Percentiles rank a stretch among this genome's conserved stretches.
Conservation (phyloP, 2,329 filamentous ascomycete genomes). For the Geosmithia flava region DNA sequence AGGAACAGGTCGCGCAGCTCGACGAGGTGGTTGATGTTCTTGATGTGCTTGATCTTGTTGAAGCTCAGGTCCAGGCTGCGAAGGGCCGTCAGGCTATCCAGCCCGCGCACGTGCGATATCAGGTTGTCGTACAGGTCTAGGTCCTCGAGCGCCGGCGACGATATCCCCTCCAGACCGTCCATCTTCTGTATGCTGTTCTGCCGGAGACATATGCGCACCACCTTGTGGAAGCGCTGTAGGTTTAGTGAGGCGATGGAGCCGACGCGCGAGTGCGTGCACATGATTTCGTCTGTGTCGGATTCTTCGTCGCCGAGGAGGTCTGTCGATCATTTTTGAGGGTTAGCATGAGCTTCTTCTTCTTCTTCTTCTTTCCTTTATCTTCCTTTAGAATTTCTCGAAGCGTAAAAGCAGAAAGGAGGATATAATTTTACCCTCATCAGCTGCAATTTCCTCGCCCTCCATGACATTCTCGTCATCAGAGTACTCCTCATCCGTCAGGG, state of each 20-base stretch:
- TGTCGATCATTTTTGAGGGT: conserved; percentile 11
- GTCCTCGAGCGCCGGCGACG: conserved; percentile 61
- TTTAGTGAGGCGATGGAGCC: conserved; percentile 62
- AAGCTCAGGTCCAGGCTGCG: conserved; percentile 83
- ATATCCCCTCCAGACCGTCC: conserved; percentile 49
- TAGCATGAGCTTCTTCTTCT: too few species aligned
- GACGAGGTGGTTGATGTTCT: conserved; percentile 66
- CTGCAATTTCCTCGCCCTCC: conserved; percentile 61
- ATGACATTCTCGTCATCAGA: conserved; percentile 59
- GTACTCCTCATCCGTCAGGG: conserved; percentile 73
- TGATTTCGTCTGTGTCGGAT: conserved; percentile 61
- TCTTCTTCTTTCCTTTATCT: too few species aligned
- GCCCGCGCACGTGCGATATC: conserved; percentile 71
- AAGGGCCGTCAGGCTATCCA: conserved; percentile 67
- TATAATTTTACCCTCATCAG: conserved; percentile 57
- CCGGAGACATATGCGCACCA: conserved; percentile 72
- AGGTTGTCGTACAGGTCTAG: conserved; percentile 96
- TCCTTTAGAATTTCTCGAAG: too few species aligned
- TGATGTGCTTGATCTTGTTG: conserved; percentile 99
- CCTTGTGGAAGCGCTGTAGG: conserved; percentile 72
- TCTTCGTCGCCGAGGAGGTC: conserved; percentile 51
- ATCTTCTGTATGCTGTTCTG: conserved; percentile 82
- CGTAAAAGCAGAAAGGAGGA: neutral
- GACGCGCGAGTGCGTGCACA: conserved; percentile 80
- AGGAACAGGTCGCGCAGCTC: conserved; percentile 79